Conservation (phyloP, 2,329 filamentous ascomycete species). For the Fusarium concolor region DNA sequence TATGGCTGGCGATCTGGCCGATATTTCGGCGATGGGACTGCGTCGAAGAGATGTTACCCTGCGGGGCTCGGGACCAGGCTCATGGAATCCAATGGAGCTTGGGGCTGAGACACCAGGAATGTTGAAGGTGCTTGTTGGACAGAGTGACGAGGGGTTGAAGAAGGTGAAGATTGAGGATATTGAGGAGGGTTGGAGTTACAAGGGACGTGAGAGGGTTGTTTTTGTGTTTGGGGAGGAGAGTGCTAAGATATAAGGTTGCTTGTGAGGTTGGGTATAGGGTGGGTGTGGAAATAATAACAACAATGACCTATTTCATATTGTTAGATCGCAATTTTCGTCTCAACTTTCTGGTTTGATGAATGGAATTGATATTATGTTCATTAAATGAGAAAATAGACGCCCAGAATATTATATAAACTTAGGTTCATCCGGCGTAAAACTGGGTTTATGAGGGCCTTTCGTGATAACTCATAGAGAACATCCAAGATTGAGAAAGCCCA, state of each 20-base stretch:
- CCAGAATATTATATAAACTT: no score
- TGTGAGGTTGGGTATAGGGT: background rate
- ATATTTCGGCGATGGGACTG: slow-evolving; percentile 57
- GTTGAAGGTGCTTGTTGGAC: slow-evolving; percentile 42
- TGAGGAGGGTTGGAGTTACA: slow-evolving; percentile 43
- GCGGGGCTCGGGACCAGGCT: slow-evolving; percentile 59
- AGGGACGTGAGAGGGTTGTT: slow-evolving; percentile 45
- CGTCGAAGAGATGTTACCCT: slow-evolving; percentile 62
- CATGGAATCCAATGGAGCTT: slow-evolving; percentile 52
- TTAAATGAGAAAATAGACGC: no score
- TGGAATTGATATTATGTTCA: no score
- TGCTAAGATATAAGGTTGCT: background rate
- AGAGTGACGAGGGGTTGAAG: slow-evolving; percentile 36
- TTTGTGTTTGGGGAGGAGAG: slow-evolving; percentile 44
- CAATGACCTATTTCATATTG: no score
- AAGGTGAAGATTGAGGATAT: slow-evolving; percentile 43
- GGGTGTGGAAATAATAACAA: background rate
- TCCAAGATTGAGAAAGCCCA: no score
- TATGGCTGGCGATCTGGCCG: slow-evolving; percentile 54
- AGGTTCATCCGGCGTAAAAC: no score
- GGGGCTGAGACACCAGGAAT: slow-evolving; percentile 41
- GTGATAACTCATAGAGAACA: no score
- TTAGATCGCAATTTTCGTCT: no score
- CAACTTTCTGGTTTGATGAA: no score
- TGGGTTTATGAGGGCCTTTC: no score